These are phyloP conservation scores for Plasmodium ovale DNA, from an alignment of 169 alveolate species.

Conservation along the genomic window DNA sequence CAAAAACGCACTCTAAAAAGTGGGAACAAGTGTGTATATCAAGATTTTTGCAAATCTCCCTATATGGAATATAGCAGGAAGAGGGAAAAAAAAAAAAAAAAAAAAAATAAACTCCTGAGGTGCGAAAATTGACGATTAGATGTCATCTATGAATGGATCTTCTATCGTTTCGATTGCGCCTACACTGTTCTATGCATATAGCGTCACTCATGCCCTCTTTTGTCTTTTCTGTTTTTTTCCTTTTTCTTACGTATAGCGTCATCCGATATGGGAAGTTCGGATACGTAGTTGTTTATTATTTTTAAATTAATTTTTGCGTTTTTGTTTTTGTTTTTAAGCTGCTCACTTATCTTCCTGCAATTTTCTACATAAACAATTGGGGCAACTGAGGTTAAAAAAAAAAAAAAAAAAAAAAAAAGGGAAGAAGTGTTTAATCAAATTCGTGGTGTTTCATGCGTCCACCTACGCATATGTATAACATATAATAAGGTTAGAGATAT, in stretches of 20 bases:
- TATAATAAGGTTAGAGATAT: too few relatives aligned
- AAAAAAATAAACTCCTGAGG: too few relatives aligned
- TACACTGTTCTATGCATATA: too few relatives aligned
- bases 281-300: slow-evolving; percentile 58
- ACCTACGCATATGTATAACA: too few relatives aligned
- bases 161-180: too few relatives aligned
- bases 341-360: slow-evolving; percentile 70
- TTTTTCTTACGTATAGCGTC: slow-evolving; percentile 63
- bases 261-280: slow-evolving; percentile 52
- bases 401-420: background rate
- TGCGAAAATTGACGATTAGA: background rate
- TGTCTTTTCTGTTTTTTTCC: background rate
- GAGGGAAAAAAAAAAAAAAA: background rate
- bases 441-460: too few relatives aligned
- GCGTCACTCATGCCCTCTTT: background rate
- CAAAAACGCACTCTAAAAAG: slow-evolving; percentile 57
- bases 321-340: slow-evolving; percentile 43
- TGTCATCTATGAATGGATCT: too few relatives aligned
- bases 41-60: background rate
- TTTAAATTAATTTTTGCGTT: slow-evolving; percentile 49
- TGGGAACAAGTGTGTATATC: background rate
- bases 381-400: slow-evolving; percentile 18
- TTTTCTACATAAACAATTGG: slow-evolving; percentile 72
- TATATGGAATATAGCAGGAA: background rate
- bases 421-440: too few relatives aligned